These are phyloP conservation scores for Malus sylvestris DNA, from an alignment of 306 rosid species.

Conservation along the genomic window DNA sequence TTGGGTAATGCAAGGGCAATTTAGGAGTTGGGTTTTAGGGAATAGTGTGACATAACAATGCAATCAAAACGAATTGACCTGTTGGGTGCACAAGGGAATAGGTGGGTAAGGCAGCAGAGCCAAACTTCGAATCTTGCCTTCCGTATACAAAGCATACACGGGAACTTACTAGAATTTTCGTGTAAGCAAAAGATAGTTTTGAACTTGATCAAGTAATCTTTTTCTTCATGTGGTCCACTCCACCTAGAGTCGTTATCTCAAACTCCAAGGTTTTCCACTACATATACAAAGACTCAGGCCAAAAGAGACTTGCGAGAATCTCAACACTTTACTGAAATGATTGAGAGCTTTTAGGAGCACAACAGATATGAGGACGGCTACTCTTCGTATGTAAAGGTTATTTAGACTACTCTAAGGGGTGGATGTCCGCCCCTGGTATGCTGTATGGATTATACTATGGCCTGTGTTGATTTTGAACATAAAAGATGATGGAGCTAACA, in stretches of 20 bases:
- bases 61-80: not conserved
- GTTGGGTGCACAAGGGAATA: not conserved
- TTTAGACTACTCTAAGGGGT: not conserved
- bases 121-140: not conserved
- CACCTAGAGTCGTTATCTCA: not conserved
- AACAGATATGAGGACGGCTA: not conserved
- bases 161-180: not conserved
- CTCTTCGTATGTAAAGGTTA: not conserved
- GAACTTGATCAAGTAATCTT: not conserved
- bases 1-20: no score
- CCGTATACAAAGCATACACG: not conserved
- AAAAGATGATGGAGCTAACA: not conserved
- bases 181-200: not conserved
- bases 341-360: not conserved
- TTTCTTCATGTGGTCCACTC: not conserved
- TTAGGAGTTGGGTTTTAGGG: not conserved
- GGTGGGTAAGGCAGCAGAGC: no score
- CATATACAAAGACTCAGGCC: not conserved
- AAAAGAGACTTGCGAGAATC: not conserved
- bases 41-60: not conserved
- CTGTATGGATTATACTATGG: not conserved
- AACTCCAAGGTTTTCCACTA: not conserved
- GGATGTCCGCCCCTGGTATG: not conserved
- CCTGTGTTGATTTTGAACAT: not conserved
- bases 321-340: not conserved